Percentiles rank a stretch among this genome's conserved stretches.
Evolutionary conservation across 495 filamentous ascomycete species (phyloP).

Genomic region (Xanthoparmelia taractica): DNA sequence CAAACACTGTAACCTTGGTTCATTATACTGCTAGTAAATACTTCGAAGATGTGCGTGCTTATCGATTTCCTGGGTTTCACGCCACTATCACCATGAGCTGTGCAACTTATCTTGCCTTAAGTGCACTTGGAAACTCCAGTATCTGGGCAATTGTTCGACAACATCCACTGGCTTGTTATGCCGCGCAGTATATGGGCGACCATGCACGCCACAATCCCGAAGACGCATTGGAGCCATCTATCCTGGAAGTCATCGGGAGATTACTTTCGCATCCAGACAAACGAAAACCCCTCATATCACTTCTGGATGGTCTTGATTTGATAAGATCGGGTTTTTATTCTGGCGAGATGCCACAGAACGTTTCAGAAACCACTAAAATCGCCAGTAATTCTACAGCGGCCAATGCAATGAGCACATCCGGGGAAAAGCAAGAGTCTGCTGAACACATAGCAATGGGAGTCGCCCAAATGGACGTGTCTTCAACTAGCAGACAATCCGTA

Average conservation of each 20-base stretch:
- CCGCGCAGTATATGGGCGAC: background rate
- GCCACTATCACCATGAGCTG: background rate
- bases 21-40: constrained; percentile 51
- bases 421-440: too few relatives aligned
- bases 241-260: background rate
- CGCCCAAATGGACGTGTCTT: too few relatives aligned
- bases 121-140: background rate
- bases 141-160: background rate
- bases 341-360: background rate
- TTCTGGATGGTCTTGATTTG: background rate
- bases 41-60: constrained; percentile 29
- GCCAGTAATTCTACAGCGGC: too few relatives aligned
- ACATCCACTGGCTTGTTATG: background rate
- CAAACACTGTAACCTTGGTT: constrained; percentile 41
- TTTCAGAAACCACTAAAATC: background rate
- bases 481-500: background rate
- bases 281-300: background rate
- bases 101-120: background rate
- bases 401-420: too few relatives aligned
- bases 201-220: background rate
- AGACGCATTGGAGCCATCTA: background rate
- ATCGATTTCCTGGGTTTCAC: background rate
- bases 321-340: background rate
- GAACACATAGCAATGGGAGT: too few relatives aligned
- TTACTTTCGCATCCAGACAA: background rate